Evolutionary conservation across 1,284 basidiomycete species (phyloP), one percentile per base, ranked within the genome.

Genomic region (Ceratobasidium sp.): DNA sequence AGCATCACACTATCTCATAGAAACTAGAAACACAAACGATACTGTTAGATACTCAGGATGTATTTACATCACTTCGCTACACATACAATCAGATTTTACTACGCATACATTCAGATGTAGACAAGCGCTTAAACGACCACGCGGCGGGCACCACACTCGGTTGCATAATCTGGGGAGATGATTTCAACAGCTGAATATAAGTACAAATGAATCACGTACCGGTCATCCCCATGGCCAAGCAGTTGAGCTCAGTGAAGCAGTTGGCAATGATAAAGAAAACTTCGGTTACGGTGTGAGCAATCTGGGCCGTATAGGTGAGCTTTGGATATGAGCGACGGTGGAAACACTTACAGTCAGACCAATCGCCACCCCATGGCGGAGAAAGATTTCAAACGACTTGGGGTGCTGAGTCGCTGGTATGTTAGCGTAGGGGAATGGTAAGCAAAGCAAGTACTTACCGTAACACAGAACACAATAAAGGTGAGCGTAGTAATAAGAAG

Each of bases 21-120:
- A 51, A 11, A 20, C 3, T 26, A 61, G 58, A 61, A 61, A 61
- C 58, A 61, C 37, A 37, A 33, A 61, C 58, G 58, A 35, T 61
- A 35, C 33, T 8, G n/a, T 8, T 51, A 23, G n/a, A 51, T 17
- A 49, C 49, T 51, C 42, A 8, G 42, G 42, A 2, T 45, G 42
- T 45, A 45, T 45, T 45, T 45, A 45, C 42, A 45, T 45, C 42
- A 8, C 42, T 45, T 45, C 42, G 42, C 42, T 45, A 45, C 42
- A 17, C 42, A 45, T 45, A 45, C 42, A 45, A 2, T 45, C 42
- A 45, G 42, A 45, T 17, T 45, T 45, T 45, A 45, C 42, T 3
- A 45, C 42, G 42, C 42, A 45, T 45, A 45, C 42, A 45, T 45
- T 45, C 3, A 8, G 42, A 45, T 45, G 42, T 8, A 8, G 42